Evolutionary conservation across 2,329 filamentous ascomycete species (phyloP), one percentile per base, ranked within the genome.

Genomic region (Xylariaceae sp.): DNA sequence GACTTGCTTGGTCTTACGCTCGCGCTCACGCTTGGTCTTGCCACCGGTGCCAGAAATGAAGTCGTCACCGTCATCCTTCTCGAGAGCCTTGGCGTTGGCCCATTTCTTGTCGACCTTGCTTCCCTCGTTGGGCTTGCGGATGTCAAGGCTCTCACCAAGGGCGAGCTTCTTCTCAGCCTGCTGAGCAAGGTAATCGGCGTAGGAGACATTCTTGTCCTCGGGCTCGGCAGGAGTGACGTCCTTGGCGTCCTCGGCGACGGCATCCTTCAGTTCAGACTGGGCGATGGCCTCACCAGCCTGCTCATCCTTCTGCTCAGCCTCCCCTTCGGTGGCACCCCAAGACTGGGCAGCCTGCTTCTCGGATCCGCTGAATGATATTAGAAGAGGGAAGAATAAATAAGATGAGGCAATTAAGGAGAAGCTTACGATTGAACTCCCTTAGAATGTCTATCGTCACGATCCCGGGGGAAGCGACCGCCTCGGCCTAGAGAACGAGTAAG

Each of bases 91-190:
- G 67, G 89, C 90, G 62, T 79, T 77, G 63, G 86, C 87, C 88
- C 91, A 95, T 80, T 96, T 93, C 82, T 93, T 92, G 77, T 90
- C 83, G 62, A 75, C 67, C 76, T 89, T 88, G 76, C 76, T 80
- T 64, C 91, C 91, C 77, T 96, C 91, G 77, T 97, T 96, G 70
- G 92, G 75, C 76, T 90, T 83, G 74, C 93, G 92, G 65, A 89
- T 78, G 63, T 88, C 80, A 62, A 84, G 78, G 43, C 56, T 59
- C 59, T 73, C 70, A 59, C 79, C 80, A 55, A 92, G 80, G 56
- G 80, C 79, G 55, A 81, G 72, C 75, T 89, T 91, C 81, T 91
- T 92, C 75, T 80, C 77, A 48, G 76, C 77, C 60, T 68, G 72
- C 70, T 82, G 75, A 65, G 83, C 87, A 43, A 94, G 81, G 77